Evolutionary conservation across 2,329 filamentous ascomycete species (phyloP).

Genomic region (Raffaelea arxii): DNA sequence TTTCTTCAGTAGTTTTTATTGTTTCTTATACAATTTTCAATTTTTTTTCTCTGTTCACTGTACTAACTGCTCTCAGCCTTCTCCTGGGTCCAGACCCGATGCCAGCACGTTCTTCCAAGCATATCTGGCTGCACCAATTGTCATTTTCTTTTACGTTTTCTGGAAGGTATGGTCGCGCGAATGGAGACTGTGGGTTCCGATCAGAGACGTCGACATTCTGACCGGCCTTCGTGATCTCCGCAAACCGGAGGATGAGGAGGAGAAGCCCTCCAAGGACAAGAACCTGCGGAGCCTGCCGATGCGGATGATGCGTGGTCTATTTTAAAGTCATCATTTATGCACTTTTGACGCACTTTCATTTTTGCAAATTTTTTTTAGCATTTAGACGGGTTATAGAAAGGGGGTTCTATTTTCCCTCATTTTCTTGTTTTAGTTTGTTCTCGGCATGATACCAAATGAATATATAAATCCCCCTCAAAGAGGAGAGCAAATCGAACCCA

Average conservation of each 20-base stretch:
- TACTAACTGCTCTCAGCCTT: too few species aligned
- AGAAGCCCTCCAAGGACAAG: slow-evolving; percentile 22
- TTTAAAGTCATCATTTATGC: slow-evolving; percentile 17
- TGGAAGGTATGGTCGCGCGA: slow-evolving; percentile 53
- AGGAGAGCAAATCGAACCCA: too few species aligned
- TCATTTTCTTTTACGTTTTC: slow-evolving; percentile 47
- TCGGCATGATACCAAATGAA: too few species aligned
- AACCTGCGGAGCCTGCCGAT: slow-evolving; percentile 24
- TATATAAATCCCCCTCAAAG: too few species aligned
- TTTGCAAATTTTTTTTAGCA: not conserved
- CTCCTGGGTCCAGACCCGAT: slow-evolving; percentile 20
- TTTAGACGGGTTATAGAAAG: not conserved
- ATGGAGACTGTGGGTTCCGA: slow-evolving; percentile 46
- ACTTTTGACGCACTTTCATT: not conserved
- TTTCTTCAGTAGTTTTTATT: not conserved
- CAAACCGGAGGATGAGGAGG: slow-evolving; percentile 29
- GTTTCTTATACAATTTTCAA: not conserved
- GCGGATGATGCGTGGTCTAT: slow-evolving; percentile 23
- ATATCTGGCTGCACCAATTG: slow-evolving; percentile 49
- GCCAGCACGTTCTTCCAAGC: slow-evolving; percentile 47
- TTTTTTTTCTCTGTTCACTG: too few species aligned
- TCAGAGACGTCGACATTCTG: slow-evolving; percentile 52
- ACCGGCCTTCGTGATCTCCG: slow-evolving; percentile 46
- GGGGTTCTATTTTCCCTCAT: not conserved
- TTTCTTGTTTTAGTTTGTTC: too few species aligned